Evolutionary conservation across 2,329 filamentous ascomycete species (phyloP).

Genomic region (Aspergillus tamarii): DNA sequence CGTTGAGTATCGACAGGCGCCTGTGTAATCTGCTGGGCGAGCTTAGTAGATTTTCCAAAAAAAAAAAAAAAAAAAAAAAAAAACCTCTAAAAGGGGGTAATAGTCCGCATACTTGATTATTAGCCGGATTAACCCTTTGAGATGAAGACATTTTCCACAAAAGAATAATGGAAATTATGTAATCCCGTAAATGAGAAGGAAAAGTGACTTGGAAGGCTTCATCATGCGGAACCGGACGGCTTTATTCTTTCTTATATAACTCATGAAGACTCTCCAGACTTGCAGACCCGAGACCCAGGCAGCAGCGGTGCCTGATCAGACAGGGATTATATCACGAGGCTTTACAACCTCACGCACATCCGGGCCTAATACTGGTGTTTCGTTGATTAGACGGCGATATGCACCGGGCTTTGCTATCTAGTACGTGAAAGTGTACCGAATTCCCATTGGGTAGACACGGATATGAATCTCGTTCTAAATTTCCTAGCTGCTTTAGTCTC

Average conservation of each 20-base stretch:
- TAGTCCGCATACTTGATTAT: neutral
- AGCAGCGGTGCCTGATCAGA: neutral
- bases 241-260: neutral
- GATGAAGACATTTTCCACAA: neutral
- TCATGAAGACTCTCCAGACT: neutral
- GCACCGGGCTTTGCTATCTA: neutral
- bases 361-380: too few relatives aligned
- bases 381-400: too few relatives aligned
- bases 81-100: neutral
- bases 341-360: too few relatives aligned
- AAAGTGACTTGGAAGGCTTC: neutral
- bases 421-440: neutral
- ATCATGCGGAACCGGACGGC: neutral
- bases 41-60: neutral
- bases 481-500: neutral
- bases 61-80: too few relatives aligned
- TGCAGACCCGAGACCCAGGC: neutral
- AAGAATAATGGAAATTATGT: neutral
- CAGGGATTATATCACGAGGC: neutral
- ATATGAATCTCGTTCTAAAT: neutral
- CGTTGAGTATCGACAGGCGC: neutral
- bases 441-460: neutral
- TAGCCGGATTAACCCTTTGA: neutral
- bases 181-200: too few relatives aligned
- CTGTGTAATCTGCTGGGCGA: neutral